Evolutionary conservation across 2,329 filamentous ascomycete species (phyloP).

Genomic region (Cercospora janseana): DNA sequence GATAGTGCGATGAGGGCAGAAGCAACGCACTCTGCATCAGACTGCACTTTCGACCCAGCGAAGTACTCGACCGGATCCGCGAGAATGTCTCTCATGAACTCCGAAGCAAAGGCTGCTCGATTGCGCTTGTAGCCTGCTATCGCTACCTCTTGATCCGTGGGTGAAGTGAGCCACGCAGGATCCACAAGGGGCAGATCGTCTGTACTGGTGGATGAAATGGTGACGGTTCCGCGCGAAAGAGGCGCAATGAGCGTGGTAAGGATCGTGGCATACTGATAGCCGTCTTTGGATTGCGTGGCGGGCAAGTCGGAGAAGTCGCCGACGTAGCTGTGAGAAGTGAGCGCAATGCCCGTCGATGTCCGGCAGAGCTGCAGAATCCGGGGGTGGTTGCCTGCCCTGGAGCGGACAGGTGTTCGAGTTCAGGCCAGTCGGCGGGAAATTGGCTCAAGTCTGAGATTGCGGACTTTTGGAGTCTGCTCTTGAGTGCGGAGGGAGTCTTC

Average conservation of each 20-base stretch:
- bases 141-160: slow-evolving; percentile 26
- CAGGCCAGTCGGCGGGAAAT: slow-evolving; percentile 28
- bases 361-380: too few species aligned
- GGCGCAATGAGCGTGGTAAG: slow-evolving; percentile 36
- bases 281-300: slow-evolving; percentile 28
- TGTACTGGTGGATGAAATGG: slow-evolving; percentile 33
- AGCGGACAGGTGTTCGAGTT: slow-evolving; percentile 24
- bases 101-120: slow-evolving; percentile 25
- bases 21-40: background rate
- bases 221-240: slow-evolving; percentile 39
- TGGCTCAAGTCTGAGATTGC: slow-evolving; percentile 16
- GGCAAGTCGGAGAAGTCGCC: slow-evolving; percentile 12
- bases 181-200: slow-evolving; percentile 36
- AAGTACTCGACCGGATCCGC: slow-evolving; percentile 17
- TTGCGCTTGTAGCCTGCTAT: slow-evolving; percentile 37
- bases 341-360: background rate
- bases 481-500: slow-evolving; percentile 23
- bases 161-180: slow-evolving; percentile 38
- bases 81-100: slow-evolving; percentile 24
- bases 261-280: slow-evolving; percentile 38
- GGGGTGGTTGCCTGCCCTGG: slow-evolving; percentile 14
- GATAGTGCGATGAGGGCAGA: too few species aligned
- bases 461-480: slow-evolving; percentile 11
- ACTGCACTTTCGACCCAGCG: slow-evolving; percentile 16
- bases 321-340: background rate